A percentile compares a stretch with the other conserved stretches of the same genome.
These are phyloP conservation scores for Candida cerambycidarum DNA, from an alignment of 805 yeast genomes.

Conservation along the genomic window DNA sequence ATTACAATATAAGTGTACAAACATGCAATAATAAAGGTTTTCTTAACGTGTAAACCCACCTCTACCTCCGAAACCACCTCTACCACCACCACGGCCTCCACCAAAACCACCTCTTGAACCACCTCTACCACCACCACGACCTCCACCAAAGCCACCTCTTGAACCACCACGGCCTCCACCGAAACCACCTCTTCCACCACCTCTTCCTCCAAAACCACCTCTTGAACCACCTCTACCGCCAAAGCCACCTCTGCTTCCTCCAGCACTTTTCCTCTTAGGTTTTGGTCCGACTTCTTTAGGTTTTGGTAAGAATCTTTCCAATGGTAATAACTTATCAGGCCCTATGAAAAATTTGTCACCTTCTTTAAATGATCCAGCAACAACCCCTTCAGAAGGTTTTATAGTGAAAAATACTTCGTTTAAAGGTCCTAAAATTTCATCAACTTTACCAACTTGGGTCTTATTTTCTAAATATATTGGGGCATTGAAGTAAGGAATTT, in stretches of 20 bases:
- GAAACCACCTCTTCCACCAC: slow-evolving; percentile 46
- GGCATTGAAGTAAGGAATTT: slow-evolving; percentile 97
- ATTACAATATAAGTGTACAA: slow-evolving; percentile 8
- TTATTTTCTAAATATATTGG: slow-evolving; percentile 96
- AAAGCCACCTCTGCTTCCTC: slow-evolving; percentile 35
- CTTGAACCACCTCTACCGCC: slow-evolving; percentile 38
- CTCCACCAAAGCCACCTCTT: slow-evolving; percentile 36
- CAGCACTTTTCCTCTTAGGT: slow-evolving; percentile 61
- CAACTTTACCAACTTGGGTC: slow-evolving; percentile 95
- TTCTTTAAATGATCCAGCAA: slow-evolving; percentile 86
- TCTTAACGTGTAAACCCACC: slow-evolving; percentile 22
- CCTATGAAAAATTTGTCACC: slow-evolving; percentile 97
- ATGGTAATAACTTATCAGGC: slow-evolving; percentile 90
- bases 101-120: slow-evolving; percentile 33
- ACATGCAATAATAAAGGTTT: slow-evolving; percentile 1
- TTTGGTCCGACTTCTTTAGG: slow-evolving; percentile 87
- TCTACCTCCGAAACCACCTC: slow-evolving; percentile 31
- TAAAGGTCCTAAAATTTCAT: slow-evolving; percentile 95
- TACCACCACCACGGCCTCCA: slow-evolving; percentile 37
- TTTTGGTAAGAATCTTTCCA: slow-evolving; percentile 96
- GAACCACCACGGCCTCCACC: slow-evolving; percentile 46
- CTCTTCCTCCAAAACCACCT: slow-evolving; percentile 46
- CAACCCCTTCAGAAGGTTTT: slow-evolving; percentile 95
- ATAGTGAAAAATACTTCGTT: slow-evolving; percentile 98
- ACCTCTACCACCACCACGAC: slow-evolving; percentile 49